Conservation (phyloP, 108 stramenopile genomes). For the Nitzschia sp. region DNA sequence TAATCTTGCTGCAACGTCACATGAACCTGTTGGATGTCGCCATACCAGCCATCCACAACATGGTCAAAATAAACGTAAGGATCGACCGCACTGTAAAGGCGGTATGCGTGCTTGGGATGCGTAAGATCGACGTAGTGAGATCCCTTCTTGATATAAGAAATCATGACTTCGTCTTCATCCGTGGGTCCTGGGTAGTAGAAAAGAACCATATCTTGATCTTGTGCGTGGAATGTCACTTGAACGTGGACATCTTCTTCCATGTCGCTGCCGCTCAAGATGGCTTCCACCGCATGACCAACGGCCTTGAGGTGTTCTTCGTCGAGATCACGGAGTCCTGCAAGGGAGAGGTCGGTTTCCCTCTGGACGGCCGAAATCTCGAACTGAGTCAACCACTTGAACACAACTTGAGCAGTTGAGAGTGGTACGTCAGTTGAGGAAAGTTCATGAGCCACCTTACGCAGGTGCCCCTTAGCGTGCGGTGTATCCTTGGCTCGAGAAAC, state of each 20-base stretch:
- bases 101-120: slow-evolving; percentile 44
- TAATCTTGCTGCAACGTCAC: too few species aligned
- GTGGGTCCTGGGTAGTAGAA: slow-evolving; percentile 38
- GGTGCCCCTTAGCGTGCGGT: slow-evolving; percentile 42
- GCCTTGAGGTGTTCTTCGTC: slow-evolving; percentile 27
- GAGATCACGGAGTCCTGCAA: slow-evolving; percentile 34
- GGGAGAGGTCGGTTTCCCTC: slow-evolving; percentile 17
- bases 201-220: slow-evolving; percentile 44
- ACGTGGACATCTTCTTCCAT: slow-evolving; percentile 55
- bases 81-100: slow-evolving; percentile 47
- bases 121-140: slow-evolving; percentile 39
- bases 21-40: slow-evolving; percentile 38
- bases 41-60: slow-evolving; percentile 41
- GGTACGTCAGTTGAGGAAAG: neutral
- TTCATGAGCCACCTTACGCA: slow-evolving; percentile 29
- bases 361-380: slow-evolving; percentile 43
- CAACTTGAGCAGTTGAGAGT: slow-evolving; percentile 32
- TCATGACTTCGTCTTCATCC: slow-evolving; percentile 41
- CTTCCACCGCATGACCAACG: slow-evolving; percentile 40
- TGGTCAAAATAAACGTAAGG: slow-evolving; percentile 28
- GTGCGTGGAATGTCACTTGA: slow-evolving; percentile 51
- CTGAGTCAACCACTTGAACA: slow-evolving; percentile 41
- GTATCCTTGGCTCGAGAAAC: slow-evolving; percentile 1
- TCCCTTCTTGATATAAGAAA: slow-evolving; percentile 41
- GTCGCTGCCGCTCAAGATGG: slow-evolving; percentile 51